Evolutionary conservation across 2,329 filamentous ascomycete species (phyloP), one percentile per base, ranked within the genome.

Genomic region (Stachybotrys elegans): DNA sequence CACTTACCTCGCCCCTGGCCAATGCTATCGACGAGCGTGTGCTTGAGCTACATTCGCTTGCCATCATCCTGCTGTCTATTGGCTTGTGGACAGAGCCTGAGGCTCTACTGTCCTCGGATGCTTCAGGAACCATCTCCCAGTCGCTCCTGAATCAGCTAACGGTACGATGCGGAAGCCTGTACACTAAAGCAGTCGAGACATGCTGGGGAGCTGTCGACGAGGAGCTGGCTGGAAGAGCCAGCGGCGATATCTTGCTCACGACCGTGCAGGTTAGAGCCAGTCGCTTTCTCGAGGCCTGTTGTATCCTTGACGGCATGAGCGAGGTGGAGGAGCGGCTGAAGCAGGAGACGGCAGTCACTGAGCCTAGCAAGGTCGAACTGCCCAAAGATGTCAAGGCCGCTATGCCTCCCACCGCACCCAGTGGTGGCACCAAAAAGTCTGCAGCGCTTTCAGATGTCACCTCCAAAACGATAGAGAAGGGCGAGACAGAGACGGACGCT

Each of bases 81-180:
- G 87, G 87, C 6, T 65, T 91, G 8, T 92, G 87, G 87, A 80
- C 78, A 4, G 82, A 79, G 11, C 70, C 89, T 0, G 77, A 80
- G 43, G 68, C 72, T 16, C 64, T 81, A 0, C 68, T 72, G 1
- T 61, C 72, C 0, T 64, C 67, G 29, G 25, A 47, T 11, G 71
- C 62, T 36, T 64, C 66, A 0, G 61, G 80, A 12, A 73, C 73
- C 56, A 76, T 86, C 21, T 67, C 78, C 1, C 78, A 83, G 48
- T 77, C 83, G 22, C 73, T 80, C 0, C 65, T 87, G 3, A 73
- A 81, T 2, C 78, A 80, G 49, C 67, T 89, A 2, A 76, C 81
- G 0, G 77, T 80, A 4, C 79, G 80, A 57, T 90, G 86, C 52
- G 86, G 86, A 13, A 85, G 80, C 7, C 71, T 86, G 0, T 92